These are phyloP conservation scores for Aspergillus arachidicola DNA, from an alignment of 2,329 filamentous ascomycete species.

Conservation along the genomic window DNA sequence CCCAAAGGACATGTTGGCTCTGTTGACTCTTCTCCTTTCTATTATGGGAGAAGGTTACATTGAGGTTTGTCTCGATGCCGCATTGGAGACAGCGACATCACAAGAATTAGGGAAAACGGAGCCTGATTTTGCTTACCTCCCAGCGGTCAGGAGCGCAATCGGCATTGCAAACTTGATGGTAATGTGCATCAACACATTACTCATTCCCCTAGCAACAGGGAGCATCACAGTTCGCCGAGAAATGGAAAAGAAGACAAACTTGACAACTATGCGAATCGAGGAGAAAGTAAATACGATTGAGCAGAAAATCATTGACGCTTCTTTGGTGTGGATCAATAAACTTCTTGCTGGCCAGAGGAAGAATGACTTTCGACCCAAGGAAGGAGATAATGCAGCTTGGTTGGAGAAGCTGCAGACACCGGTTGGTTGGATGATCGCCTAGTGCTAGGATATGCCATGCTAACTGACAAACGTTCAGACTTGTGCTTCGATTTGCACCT, in stretches of 20 bases:
- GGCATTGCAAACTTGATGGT: conserved; percentile 92
- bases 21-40: conserved; percentile 79
- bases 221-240: conserved; percentile 88
- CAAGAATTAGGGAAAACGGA: conserved; percentile 81
- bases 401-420: conserved; percentile 81
- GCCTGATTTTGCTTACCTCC: conserved; percentile 83
- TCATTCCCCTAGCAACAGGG: conserved; percentile 83
- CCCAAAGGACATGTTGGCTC: conserved; percentile 85
- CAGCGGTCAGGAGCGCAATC: conserved; percentile 76
- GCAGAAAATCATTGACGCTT: conserved; percentile 70
- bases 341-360: conserved; percentile 79
- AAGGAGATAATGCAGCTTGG: conserved; percentile 62
- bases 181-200: conserved; percentile 84
- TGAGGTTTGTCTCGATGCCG: conserved; percentile 66
- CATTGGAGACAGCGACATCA: conserved; percentile 72
- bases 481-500: conserved; percentile 78
- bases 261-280: conserved; percentile 76
- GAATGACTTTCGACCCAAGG: conserved; percentile 84
- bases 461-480: conserved; percentile 51
- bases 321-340: conserved; percentile 74
- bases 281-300: conserved; percentile 76
- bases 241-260: conserved; percentile 80
- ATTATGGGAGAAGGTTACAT: conserved; percentile 85
- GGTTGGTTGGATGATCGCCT: conserved; percentile 30
- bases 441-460: background rate